Conservation (phyloP, 2,329 filamentous ascomycete genomes). For the Fusarium sp. region DNA sequence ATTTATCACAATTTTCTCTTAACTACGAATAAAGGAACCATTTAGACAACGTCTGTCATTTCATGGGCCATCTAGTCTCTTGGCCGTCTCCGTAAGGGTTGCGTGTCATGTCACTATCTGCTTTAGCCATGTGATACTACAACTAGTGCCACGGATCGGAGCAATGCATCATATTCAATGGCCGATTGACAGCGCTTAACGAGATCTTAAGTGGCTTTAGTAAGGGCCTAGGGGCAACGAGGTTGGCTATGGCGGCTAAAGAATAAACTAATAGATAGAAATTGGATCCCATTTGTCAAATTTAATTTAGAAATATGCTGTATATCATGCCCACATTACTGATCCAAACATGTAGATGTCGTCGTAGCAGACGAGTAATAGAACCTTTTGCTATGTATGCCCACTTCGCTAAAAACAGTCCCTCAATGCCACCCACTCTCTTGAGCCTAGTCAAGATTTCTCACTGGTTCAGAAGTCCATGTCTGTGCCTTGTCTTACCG, state of each 20-base stretch:
- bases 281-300: background rate
- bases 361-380: background rate
- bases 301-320: background rate
- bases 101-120: slow-evolving; percentile 3
- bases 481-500: slow-evolving; percentile 5
- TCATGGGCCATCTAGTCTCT: background rate
- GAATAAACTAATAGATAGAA: background rate
- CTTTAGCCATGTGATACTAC: background rate
- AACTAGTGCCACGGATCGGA: background rate
- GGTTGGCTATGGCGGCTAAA: slow-evolving; percentile 17
- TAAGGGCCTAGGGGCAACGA: background rate
- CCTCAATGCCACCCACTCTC: background rate
- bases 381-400: background rate
- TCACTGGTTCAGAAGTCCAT: background rate
- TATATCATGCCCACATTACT: background rate
- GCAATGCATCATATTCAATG: background rate
- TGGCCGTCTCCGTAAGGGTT: background rate
- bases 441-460: background rate
- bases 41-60: background rate
- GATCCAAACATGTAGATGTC: background rate
- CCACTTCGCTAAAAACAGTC: background rate
- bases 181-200: slow-evolving; percentile 2
- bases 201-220: slow-evolving; percentile 7
- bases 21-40: background rate
- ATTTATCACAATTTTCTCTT: background rate